phyloP scores from a whole-genome alignment of 2,329 filamentous ascomycete genomes.

The Fusarium albidum region DNA sequence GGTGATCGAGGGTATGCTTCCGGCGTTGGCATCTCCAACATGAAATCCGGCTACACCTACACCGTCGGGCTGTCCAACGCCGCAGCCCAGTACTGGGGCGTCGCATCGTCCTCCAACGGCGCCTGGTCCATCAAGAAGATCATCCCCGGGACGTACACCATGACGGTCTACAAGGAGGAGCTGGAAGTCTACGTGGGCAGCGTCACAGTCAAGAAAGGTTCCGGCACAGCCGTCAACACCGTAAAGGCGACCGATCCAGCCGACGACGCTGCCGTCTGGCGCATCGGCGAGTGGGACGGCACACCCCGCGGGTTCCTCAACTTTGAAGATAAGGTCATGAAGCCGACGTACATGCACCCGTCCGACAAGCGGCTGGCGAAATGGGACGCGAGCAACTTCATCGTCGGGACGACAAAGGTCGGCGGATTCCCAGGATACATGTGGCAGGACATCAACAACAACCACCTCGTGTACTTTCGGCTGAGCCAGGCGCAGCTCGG shows the following conservation, averaged over 20 bases:
- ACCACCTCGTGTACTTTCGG: slow-evolving; percentile 51
- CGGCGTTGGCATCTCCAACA: slow-evolving; percentile 46
- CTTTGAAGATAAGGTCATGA: slow-evolving; percentile 48
- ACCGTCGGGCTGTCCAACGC: slow-evolving; percentile 48
- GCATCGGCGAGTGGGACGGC: slow-evolving; percentile 49
- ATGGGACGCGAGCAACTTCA: slow-evolving; percentile 46
- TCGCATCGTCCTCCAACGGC: slow-evolving; percentile 35
- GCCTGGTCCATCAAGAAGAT: slow-evolving; percentile 44
- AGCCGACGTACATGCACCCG: slow-evolving; percentile 53
- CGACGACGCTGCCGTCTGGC: slow-evolving; percentile 45
- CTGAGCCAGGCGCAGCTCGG: slow-evolving; percentile 41
- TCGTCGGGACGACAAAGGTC: slow-evolving; percentile 45
- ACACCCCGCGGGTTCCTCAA: slow-evolving; percentile 47
- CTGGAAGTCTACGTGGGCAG: slow-evolving; percentile 41
- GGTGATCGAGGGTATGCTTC: slow-evolving; percentile 41
- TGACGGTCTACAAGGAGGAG: slow-evolving; percentile 47
- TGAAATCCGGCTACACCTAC: slow-evolving; percentile 49
- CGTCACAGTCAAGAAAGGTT: slow-evolving; percentile 41
- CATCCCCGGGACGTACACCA: slow-evolving; percentile 43
- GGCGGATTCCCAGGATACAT: slow-evolving; percentile 52
- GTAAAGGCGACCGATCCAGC: slow-evolving; percentile 43
- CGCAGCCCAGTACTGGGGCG: slow-evolving; percentile 48
- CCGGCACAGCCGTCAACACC: slow-evolving; percentile 41
- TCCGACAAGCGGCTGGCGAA: slow-evolving; percentile 43
- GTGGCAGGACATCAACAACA: slow-evolving; percentile 52